Evolutionary conservation across 306 rosid species (phyloP), one percentile per base, ranked within the genome.

Genomic region (Sesbania bispinosa): DNA sequence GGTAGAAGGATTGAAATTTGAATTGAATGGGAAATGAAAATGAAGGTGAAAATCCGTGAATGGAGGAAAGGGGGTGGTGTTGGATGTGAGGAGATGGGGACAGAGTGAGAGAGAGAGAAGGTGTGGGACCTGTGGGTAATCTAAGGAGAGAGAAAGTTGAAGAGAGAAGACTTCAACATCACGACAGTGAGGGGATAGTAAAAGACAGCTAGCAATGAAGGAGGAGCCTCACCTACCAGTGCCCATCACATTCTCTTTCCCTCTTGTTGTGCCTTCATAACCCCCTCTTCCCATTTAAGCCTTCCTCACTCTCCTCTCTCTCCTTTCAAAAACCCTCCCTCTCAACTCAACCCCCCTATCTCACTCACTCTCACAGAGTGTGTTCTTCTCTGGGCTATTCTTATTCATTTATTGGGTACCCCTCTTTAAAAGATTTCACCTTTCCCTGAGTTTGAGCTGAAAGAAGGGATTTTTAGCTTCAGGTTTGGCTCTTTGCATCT

Each of bases 131-230:
- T 62, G 39, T 55, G 85, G 39, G 63, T 62, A 50, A 80, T 75
- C n/a, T 82, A 77, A 66, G 46, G 81, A 61, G 78, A 76, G 81
- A 63, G 82, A 71, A 14, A 43, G 73, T 3, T 0, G 8, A 55
- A 73, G 78, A 79, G 73, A 80, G 84, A 69, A 80, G 74, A 70
- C 93, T 91, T 91, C 78, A 87, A 82, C 86, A 45, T 92, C 83
- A 92, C 82, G 96, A 87, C 83, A 82, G 87, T 64, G 76, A 55
- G 16, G 71, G 63, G 68, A 76, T 81, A 77, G 94, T 81, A 87
- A 90, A 86, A 72, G 88, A 84, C 99, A 95, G 96, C 99, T 95
- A 82, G 99, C 99, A 90, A 83, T 86, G 96, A 89, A 86, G 92
- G 75, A 78, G 67, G 92, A 87, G 74, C 81, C 90, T 83, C 88